These are phyloP conservation scores for Rhizophora mangle DNA, from an alignment of 345 rosid species.

Conservation along the genomic window DNA sequence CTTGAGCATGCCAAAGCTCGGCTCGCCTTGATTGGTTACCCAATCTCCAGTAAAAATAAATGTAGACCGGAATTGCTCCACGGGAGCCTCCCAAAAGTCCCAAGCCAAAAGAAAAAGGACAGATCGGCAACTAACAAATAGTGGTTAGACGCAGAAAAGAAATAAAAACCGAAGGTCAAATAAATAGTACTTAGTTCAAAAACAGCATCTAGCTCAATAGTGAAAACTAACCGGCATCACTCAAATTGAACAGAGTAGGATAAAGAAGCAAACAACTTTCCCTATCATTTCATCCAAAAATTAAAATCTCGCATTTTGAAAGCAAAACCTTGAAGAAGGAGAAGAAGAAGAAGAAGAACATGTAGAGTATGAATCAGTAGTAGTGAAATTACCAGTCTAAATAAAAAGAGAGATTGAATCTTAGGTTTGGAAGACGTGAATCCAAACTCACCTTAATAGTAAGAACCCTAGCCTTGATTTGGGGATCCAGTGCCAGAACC, in stretches of 20 bases:
- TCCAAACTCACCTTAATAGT: neutral
- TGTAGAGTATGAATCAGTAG: neutral
- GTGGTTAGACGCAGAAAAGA: too few relatives aligned
- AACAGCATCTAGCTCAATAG: neutral
- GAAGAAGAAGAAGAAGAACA: neutral
- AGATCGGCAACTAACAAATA: too few relatives aligned
- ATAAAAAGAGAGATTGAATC: conserved; percentile 1
- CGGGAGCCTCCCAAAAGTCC: too few relatives aligned
- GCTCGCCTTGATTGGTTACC: too few relatives aligned
- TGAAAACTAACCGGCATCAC: neutral
- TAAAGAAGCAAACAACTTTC: neutral
- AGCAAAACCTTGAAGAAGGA: neutral
- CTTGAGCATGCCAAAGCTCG: too few relatives aligned
- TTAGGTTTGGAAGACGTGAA: neutral
- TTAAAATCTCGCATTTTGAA: neutral
- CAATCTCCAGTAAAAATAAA: too few relatives aligned
- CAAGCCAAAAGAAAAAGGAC: too few relatives aligned
- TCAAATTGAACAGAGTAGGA: neutral
- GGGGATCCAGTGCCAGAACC: conserved; percentile 24
- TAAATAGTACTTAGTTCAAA: too few relatives aligned
- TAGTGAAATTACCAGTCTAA: neutral
- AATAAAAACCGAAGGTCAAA: too few relatives aligned
- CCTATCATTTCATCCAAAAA: neutral
- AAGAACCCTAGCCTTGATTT: conserved; percentile 33
- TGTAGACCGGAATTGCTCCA: too few relatives aligned